Evolutionary conservation across 441 rosid species (phyloP).

Genomic region (Populus trichocarpa): DNA sequence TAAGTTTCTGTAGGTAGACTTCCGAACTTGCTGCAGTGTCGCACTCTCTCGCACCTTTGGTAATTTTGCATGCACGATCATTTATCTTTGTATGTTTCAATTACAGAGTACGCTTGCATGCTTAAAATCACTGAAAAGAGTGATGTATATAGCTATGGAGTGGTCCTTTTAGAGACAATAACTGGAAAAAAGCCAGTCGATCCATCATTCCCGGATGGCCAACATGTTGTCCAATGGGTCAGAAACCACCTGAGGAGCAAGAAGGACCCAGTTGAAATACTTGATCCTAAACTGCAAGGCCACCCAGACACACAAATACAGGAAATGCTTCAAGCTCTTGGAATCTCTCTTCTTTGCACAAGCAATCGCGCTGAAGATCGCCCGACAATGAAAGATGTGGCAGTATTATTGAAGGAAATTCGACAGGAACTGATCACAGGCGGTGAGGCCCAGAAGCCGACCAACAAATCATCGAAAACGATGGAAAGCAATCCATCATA

Average conservation of each 20-base stretch:
- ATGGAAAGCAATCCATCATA: constrained; percentile 21
- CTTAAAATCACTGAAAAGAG: constrained; percentile 54
- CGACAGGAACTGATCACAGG: constrained; percentile 36
- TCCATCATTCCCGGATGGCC: constrained; percentile 53
- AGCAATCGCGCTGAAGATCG: constrained; percentile 64
- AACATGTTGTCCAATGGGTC: constrained; percentile 68
- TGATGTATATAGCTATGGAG: constrained; percentile 71
- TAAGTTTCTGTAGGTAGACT: background rate
- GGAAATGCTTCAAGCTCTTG: constrained; percentile 68
- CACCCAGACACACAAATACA: constrained; percentile 60
- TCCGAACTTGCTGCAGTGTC: background rate
- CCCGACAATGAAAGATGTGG: constrained; percentile 73
- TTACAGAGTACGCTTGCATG: constrained; percentile 63
- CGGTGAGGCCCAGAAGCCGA: constrained; percentile 41
- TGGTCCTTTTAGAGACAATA: constrained; percentile 61
- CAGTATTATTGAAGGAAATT: constrained; percentile 52
- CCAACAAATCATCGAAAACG: constrained; percentile 20
- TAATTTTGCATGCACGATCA: background rate
- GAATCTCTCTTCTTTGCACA: constrained; percentile 63
- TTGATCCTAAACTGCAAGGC: constrained; percentile 61
- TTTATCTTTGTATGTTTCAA: too few relatives aligned
- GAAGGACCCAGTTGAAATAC: constrained; percentile 55
- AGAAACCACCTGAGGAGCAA: constrained; percentile 54
- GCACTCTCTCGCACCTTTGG: background rate
- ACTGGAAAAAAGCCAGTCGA: constrained; percentile 64